Percentiles rank a stretch among this genome's conserved stretches.
phyloP scores from a whole-genome alignment of 2,329 filamentous ascomycete genomes.

The Mariannaea elegans region DNA sequence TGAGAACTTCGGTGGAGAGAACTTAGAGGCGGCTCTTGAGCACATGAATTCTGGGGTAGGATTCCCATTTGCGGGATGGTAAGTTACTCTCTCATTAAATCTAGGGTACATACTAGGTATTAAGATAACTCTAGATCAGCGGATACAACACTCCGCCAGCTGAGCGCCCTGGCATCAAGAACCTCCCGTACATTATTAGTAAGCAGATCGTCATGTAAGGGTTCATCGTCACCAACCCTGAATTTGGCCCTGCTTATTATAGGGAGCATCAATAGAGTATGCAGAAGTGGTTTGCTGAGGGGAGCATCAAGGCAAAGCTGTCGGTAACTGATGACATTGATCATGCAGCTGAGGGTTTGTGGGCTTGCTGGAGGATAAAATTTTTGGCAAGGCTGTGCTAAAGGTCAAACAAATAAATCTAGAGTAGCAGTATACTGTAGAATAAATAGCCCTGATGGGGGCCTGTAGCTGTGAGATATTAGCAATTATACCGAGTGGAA shows the following conservation, averaged over 20 bases:
- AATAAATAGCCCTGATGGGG: too few relatives aligned
- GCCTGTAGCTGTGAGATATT: too few relatives aligned
- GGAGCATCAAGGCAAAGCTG: slow-evolving; percentile 75
- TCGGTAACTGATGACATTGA: slow-evolving; percentile 80
- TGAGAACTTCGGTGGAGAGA: slow-evolving; percentile 63
- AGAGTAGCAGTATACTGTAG: too few relatives aligned
- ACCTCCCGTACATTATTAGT: slow-evolving; percentile 68
- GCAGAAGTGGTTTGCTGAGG: slow-evolving; percentile 78
- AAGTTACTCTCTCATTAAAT: slow-evolving; percentile 28
- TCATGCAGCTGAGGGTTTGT: slow-evolving; percentile 76
- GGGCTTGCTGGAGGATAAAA: slow-evolving; percentile 78
- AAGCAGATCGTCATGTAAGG: slow-evolving; percentile 78
- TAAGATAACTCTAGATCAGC: slow-evolving; percentile 58
- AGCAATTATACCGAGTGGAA: too few relatives aligned
- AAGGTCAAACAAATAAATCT: not conserved
- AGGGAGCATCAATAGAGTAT: slow-evolving; percentile 74
- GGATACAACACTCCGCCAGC: slow-evolving; percentile 71
- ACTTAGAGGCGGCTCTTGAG: slow-evolving; percentile 56
- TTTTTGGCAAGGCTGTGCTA: slow-evolving; percentile 75
- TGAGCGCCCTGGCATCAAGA: slow-evolving; percentile 72
- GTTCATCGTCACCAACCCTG: slow-evolving; percentile 76
- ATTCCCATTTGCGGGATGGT: slow-evolving; percentile 72
- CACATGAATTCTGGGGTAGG: slow-evolving; percentile 69
- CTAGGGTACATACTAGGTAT: not conserved
- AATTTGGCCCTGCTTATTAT: slow-evolving; percentile 53